These are phyloP conservation scores for Leishmania martiniquensis DNA, from an alignment of 208 protist species.

Conservation along the genomic window DNA sequence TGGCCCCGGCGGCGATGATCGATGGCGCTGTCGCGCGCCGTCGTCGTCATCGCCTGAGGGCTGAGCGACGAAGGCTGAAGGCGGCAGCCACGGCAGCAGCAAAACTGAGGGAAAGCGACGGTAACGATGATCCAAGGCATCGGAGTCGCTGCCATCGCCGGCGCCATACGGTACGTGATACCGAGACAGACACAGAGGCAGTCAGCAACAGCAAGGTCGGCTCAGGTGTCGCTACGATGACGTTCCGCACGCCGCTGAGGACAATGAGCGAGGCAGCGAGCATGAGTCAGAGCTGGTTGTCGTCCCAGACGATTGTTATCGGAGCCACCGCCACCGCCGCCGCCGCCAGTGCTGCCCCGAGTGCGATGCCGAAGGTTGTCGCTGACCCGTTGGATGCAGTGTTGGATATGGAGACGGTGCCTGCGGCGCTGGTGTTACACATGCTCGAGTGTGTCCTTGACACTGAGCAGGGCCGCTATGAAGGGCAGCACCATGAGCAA, in stretches of 20 bases:
- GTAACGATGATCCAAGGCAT: background rate
- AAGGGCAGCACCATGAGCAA: constrained; percentile 9
- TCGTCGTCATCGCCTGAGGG: constrained; percentile 27
- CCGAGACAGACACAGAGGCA: background rate
- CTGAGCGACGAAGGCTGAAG: constrained; percentile 11
- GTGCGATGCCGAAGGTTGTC: background rate
- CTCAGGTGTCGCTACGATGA: background rate
- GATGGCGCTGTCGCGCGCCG: constrained; percentile 21
- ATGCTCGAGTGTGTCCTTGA: constrained; percentile 33
- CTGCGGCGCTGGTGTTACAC: constrained; percentile 29
- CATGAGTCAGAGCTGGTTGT: constrained; percentile 7
- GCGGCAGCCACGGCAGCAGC: background rate
- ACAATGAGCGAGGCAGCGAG: background rate
- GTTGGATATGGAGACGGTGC: constrained; percentile 24
- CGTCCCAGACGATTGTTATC: constrained; percentile 4
- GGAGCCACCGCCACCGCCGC: background rate
- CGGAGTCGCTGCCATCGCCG: constrained; percentile 4
- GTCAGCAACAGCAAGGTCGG: background rate
- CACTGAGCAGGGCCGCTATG: constrained; percentile 5
- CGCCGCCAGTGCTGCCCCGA: background rate
- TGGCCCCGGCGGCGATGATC: constrained; percentile 28
- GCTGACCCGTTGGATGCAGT: constrained; percentile 20
- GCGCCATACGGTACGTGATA: background rate
- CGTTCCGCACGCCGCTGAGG: background rate
- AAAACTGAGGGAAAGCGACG: background rate